These are phyloP conservation scores for Glaciozyma martinii DNA, from an alignment of 768 basidiomycete genomes.

Conservation along the genomic window DNA sequence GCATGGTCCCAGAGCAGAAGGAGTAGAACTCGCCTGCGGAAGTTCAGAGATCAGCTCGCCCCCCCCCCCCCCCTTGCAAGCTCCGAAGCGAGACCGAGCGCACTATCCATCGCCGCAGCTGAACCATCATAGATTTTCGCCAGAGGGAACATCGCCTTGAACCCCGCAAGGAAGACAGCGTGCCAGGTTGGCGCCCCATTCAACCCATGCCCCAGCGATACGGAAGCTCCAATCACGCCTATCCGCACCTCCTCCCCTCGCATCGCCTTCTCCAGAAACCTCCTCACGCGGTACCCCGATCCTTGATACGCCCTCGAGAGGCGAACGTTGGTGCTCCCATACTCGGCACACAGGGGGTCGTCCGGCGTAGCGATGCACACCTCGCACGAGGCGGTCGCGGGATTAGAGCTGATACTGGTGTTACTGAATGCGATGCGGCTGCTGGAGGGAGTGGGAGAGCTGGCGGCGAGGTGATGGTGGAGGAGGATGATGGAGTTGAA, in stretches of 20 bases:
- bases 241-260: conserved; percentile 28
- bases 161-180: not conserved
- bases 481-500: no score
- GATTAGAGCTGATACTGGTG: no score
- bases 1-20: not conserved
- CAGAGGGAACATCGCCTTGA: conserved; percentile 6
- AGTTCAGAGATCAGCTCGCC: not conserved
- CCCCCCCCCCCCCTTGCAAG: not conserved
- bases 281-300: conserved; percentile 22
- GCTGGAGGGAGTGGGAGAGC: no score
- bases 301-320: conserved; percentile 28
- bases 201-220: conserved; percentile 13
- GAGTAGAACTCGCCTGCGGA: conserved; percentile 7
- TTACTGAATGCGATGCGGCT: no score
- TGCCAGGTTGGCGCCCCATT: not conserved
- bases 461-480: no score
- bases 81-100: no score
- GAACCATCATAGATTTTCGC: not conserved
- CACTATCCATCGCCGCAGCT: not conserved
- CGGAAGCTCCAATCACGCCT: conserved; percentile 30
- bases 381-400: not conserved
- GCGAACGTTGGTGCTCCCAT: conserved; percentile 22
- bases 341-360: conserved; percentile 23
- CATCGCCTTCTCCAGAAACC: conserved; percentile 29
- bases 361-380: conserved; percentile 4